Evolutionary conservation across 208 protist species (phyloP).

Genomic region (Wallacemonas sp.): DNA sequence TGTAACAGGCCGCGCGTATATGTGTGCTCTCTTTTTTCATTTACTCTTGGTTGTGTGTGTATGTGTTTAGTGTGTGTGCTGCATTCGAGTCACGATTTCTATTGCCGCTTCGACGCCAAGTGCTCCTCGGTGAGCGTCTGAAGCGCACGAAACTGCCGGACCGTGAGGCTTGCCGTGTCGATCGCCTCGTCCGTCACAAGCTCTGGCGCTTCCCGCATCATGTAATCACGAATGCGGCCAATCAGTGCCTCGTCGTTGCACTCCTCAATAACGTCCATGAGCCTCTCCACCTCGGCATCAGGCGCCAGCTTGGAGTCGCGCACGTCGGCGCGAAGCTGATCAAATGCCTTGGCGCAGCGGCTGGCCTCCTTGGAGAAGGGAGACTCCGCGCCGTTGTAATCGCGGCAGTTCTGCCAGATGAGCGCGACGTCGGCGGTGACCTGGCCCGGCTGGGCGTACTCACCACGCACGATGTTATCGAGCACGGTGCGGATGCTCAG

Average conservation of each 20-base stretch:
- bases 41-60: too few relatives aligned
- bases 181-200: slow-evolving; percentile 49
- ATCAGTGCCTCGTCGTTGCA: slow-evolving; percentile 39
- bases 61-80: background rate
- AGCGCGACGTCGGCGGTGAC: slow-evolving; percentile 64
- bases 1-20: too few relatives aligned
- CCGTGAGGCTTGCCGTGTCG: slow-evolving; percentile 46
- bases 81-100: background rate
- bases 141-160: slow-evolving; percentile 62
- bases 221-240: slow-evolving; percentile 47
- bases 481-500: slow-evolving; percentile 71
- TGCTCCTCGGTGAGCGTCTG: slow-evolving; percentile 47
- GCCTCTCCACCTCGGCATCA: slow-evolving; percentile 42
- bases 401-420: slow-evolving; percentile 76
- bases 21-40: too few relatives aligned
- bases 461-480: slow-evolving; percentile 55
- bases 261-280: slow-evolving; percentile 38
- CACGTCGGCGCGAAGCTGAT: slow-evolving; percentile 35
- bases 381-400: slow-evolving; percentile 67
- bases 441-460: slow-evolving; percentile 56
- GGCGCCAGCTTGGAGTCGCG: slow-evolving; percentile 52
- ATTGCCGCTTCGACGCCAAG: background rate
- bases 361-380: slow-evolving; percentile 42
- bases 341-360: slow-evolving; percentile 47
- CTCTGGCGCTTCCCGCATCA: slow-evolving; percentile 44